Base-by-base conservation (phyloP, 305 asterid genomes). In the Solanum aculeatissimum region DNA sequence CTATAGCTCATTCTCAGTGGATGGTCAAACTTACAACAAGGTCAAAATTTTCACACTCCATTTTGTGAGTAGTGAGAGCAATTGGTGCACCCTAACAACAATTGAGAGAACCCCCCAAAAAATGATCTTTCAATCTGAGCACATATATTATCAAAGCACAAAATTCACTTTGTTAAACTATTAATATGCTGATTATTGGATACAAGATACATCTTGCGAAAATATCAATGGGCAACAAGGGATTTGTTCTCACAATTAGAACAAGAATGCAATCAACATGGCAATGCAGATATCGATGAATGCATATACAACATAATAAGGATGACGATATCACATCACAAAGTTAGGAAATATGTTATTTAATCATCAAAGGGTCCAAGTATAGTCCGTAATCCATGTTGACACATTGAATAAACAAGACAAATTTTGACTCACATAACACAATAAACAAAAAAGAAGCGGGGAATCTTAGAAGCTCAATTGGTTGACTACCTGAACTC, bases 1-100 rank as follows among this genome's bases (percentile, higher is more conserved):
- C 98, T 93, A 88, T 96, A 92, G 86, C 96, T 93, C 87, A 96
- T 77, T 79, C 91, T 89, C 94, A 94, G 92, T 15, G 99, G 98
- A 79, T 96, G 99, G 86, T 96, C 97, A 53, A 93, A 96, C 90
- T 89, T 94, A 93, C 99, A 96, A 0, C 95, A 89, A 53, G 97
- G 95, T 63, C 99, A 98, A 43, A 91, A 95, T 89, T 87, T 94
- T 94, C 99, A 96, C 21, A 94, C 92, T 75, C 98, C 94, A 49
- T 90, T 93, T 86, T 93, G 99, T 47, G 94, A 88, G 80, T 93
- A 96, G 91, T 94, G 97, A 86, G 93, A 88, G 88, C 99, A 96
- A 94, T 83, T 38, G 96, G 93, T 11, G 90, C 91, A 82, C 93
- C 99, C 99, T 96, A 88, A 65, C 4, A 47, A 35, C 40, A 35